Evolutionary conservation across 2,329 filamentous ascomycete genomes (phyloP).

Genomic region (Ampelomyces quisqualis): DNA sequence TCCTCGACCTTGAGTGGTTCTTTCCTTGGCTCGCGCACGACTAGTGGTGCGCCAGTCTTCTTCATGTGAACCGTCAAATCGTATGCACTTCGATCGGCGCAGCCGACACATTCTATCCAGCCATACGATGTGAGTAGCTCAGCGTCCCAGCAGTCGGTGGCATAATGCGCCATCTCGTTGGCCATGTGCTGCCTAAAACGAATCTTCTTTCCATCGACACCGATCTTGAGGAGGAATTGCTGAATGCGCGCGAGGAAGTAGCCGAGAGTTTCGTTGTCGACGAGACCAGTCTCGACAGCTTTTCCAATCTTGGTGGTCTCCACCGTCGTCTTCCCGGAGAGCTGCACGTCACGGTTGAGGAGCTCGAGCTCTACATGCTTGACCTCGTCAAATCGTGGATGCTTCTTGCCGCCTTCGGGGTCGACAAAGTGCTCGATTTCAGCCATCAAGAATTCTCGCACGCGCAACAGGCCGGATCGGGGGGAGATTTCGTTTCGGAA

Average conservation of each 20-base stretch:
- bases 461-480: conserved; percentile 82
- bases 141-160: conserved; percentile 96
- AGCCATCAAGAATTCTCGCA: conserved; percentile 97
- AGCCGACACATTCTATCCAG: conserved; percentile 98
- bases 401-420: conserved; percentile 91
- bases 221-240: conserved; percentile 84
- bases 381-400: conserved; percentile 82
- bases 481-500: conserved; percentile 99
- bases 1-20: conserved; percentile 80
- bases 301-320: conserved; percentile 77
- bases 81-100: conserved; percentile 92
- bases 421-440: conserved; percentile 99
- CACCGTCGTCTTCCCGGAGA: conserved; percentile 77
- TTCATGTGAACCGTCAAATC: conserved; percentile 90
- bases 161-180: conserved; percentile 90
- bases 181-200: conserved; percentile 97
- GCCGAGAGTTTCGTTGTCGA: conserved; percentile 96
- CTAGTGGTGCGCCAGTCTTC: conserved; percentile 81
- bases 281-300: conserved; percentile 76
- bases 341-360: conserved; percentile 80
- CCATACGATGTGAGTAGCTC: conserved; percentile 89
- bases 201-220: conserved; percentile 82
- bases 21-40: conserved; percentile 78
- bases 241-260: conserved; percentile 96
- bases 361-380: conserved; percentile 80